Evolutionary conservation across 352 stramenopile genomes (phyloP).

Genomic region (Phytophthora macrochlamydospora): DNA sequence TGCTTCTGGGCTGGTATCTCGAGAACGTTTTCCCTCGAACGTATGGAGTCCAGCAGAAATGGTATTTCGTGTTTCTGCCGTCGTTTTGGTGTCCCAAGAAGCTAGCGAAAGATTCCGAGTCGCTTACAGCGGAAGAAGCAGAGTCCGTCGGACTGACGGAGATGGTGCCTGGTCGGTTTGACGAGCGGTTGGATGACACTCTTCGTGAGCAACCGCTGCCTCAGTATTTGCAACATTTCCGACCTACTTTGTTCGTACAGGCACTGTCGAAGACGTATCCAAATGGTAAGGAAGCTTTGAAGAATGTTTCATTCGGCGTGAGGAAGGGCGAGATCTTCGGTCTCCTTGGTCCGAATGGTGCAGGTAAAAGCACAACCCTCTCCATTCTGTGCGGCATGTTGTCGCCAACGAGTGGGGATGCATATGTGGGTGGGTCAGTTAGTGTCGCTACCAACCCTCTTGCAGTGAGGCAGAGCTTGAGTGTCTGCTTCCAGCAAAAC

Average conservation of each 20-base stretch:
- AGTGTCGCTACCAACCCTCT: slow-evolving; percentile 56
- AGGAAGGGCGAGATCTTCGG: slow-evolving; percentile 93
- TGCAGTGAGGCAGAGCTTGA: slow-evolving; percentile 70
- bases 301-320: slow-evolving; percentile 88
- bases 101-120: background rate
- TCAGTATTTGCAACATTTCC: slow-evolving; percentile 63
- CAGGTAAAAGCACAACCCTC: slow-evolving; percentile 96
- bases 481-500: slow-evolving; percentile 88
- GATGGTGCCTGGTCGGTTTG: slow-evolving; percentile 22
- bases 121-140: slow-evolving; percentile 24
- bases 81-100: slow-evolving; percentile 80
- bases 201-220: slow-evolving; percentile 64
- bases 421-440: slow-evolving; percentile 55
- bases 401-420: slow-evolving; percentile 71
- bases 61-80: slow-evolving; percentile 91
- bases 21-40: slow-evolving; percentile 93
- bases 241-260: slow-evolving; percentile 62
- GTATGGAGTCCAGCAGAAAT: slow-evolving; percentile 91
- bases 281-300: slow-evolving; percentile 80
- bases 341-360: slow-evolving; percentile 93
- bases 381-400: slow-evolving; percentile 95
- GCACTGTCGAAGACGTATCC: slow-evolving; percentile 70
- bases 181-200: slow-evolving; percentile 56
- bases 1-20: slow-evolving; percentile 93
- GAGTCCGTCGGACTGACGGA: slow-evolving; percentile 34